Conservation (phyloP, 2,329 filamentous ascomycete genomes). For the Beauveria varroae region DNA sequence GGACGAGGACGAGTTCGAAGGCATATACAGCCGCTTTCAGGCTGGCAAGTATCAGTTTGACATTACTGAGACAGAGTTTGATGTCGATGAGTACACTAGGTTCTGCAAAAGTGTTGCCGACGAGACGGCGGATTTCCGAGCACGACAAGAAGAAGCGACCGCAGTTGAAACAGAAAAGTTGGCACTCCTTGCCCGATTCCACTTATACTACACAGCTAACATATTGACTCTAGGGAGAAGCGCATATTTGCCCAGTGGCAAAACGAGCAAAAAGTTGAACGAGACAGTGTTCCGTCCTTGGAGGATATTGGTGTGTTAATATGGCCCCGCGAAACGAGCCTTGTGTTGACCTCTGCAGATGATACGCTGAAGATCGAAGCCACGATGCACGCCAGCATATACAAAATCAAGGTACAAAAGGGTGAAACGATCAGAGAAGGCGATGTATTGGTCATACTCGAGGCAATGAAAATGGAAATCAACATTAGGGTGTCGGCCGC, state of each 20-base stretch:
- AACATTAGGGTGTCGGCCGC: constrained; percentile 23
- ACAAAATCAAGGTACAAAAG: constrained; percentile 40
- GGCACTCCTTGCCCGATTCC: neutral
- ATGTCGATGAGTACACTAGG: constrained; percentile 22
- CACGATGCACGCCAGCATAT: constrained; percentile 43
- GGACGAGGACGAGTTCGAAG: constrained; percentile 21
- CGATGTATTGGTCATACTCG: constrained; percentile 38
- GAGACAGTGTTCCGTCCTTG: constrained; percentile 12
- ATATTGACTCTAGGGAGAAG: constrained; percentile 3
- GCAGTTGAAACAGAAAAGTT: constrained; percentile 18
- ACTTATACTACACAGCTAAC: neutral
- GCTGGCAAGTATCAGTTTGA: constrained; percentile 23
- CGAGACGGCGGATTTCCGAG: constrained; percentile 15
- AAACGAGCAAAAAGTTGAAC: constrained; percentile 16
- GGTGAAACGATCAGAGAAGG: constrained; percentile 34
- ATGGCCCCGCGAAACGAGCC: neutral
- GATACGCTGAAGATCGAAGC: constrained; percentile 30
- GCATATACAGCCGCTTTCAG: constrained; percentile 19
- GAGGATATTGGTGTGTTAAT: constrained; percentile 8
- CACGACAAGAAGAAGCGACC: constrained; percentile 16
- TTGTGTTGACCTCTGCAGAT: neutral
- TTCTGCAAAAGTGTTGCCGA: constrained; percentile 16
- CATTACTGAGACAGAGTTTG: constrained; percentile 20
- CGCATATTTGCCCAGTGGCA: constrained; percentile 24
- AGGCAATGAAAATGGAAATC: constrained; percentile 54